Base-by-base conservation (phyloP, 148 eudicot species). In the Chenopodium suecicum region DNA sequence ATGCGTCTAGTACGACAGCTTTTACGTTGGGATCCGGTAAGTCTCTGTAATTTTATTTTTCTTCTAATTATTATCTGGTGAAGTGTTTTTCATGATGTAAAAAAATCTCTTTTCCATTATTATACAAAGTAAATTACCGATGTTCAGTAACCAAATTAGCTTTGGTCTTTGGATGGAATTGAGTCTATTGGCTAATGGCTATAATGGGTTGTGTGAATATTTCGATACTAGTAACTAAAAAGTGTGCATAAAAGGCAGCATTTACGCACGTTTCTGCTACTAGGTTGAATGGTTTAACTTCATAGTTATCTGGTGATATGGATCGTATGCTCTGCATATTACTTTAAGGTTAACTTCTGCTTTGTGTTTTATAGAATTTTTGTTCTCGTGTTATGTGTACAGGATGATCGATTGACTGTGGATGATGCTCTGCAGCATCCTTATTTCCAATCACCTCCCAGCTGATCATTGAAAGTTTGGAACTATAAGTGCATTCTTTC, bases 391-490 rank as follows among this genome's bases (percentile, higher is more conserved):
- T 56, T 56, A 79, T 65, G 17, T 6, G 29, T 82, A 66, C 80
- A 94, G 99, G 99, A 95, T 84, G 94, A 93, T 78, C 89, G 99
- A 73, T 77, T 88, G 68, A 88, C 90, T 71, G 97, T 92, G 77
- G 99, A 95, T 82, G 99, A 95, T 46, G 99, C 99, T 77, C 66
- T 95, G 79, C 89, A 75, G 78, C 99, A 95, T 86, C 94, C 92
- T 68, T 95, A 93, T 81, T 95, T 95, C 83, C 81, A 86, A 19
- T 69, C 52, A 10, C 74, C 84, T 77, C 85, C 83, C 11, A 56
- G 27, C 27, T 78, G 74, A 78, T 34, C 74, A 9, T 73, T 23
- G 44, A 1, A 12, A 64, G 25, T 7, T 77, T 23, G 44, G 4
- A 12, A 64, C 27, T 7, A 37, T 73, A 9, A 78, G 52, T 50